Conservation (phyloP, 1,284 basidiomycete species). For the Lentinula novae-zelandiae region DNA sequence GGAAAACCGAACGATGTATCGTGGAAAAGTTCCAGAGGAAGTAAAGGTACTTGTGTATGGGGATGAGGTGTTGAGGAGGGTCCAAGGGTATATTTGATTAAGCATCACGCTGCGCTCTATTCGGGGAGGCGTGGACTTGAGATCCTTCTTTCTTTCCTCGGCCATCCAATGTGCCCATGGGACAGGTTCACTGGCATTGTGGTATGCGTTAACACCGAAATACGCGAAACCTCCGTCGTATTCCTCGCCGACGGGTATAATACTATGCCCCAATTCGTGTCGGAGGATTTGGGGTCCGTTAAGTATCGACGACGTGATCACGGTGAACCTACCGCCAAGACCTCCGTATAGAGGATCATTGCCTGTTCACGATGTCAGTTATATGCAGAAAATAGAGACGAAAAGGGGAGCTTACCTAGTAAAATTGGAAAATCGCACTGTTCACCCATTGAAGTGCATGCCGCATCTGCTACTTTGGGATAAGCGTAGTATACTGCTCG, state of each 20-base stretch:
- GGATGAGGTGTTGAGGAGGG: constrained; percentile 56
- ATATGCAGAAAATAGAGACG: not conserved
- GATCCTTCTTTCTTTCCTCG: constrained; percentile 23
- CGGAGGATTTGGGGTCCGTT: constrained; percentile 79
- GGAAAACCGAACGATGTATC: constrained; percentile 69
- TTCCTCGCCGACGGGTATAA: constrained; percentile 80
- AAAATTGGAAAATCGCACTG: constrained; percentile 79
- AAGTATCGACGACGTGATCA: constrained; percentile 74
- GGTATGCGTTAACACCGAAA: constrained; percentile 68
- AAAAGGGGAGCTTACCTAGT: constrained; percentile 45
- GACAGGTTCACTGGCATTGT: constrained; percentile 38
- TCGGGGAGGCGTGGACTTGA: constrained; percentile 22
- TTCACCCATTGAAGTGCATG: constrained; percentile 60
- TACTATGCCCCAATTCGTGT: constrained; percentile 83
- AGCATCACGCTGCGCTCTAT: constrained; percentile 76
- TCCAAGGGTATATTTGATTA: constrained; percentile 75
- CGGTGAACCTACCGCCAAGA: constrained; percentile 78
- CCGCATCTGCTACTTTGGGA: constrained; percentile 61
- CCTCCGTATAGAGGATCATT: constrained; percentile 84
- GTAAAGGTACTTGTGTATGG: constrained; percentile 59
- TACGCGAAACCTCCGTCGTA: constrained; percentile 82
- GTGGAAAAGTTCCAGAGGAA: constrained; percentile 64
- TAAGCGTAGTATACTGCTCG: constrained; percentile 74
- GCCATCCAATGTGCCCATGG: constrained; percentile 72
- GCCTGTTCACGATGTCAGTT: constrained; percentile 33